A percentile compares a stretch with the other conserved stretches of the same genome.
Evolutionary conservation across 2,329 filamentous ascomycete genomes (phyloP).

Genomic region (Penicillium brevicompactum): DNA sequence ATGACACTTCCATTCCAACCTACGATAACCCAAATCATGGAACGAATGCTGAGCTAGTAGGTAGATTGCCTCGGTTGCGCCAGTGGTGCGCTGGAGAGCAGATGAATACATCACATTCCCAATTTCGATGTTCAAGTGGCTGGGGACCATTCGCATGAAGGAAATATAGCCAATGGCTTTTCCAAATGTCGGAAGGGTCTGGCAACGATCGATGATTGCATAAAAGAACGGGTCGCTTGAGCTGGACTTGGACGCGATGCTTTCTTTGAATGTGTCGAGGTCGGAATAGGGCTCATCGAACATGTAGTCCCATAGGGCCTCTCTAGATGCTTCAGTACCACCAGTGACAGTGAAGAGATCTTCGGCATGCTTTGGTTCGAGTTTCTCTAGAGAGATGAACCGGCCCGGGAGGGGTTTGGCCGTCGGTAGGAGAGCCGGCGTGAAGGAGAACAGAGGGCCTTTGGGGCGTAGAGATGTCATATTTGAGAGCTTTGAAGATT

Average conservation of each 20-base stretch:
- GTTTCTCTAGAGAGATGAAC: conserved; percentile 31
- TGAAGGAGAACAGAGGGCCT: conserved; percentile 13
- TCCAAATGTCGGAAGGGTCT: conserved; percentile 21
- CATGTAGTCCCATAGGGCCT: conserved; percentile 48
- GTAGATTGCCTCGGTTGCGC: conserved; percentile 61
- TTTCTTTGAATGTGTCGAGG: conserved; percentile 31
- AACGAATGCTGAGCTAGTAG: conserved; percentile 59
- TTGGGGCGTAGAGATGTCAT: conserved; percentile 11
- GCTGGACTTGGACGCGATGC: conserved; percentile 24
- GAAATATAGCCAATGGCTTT: conserved; percentile 47
- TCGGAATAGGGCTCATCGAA: conserved; percentile 37
- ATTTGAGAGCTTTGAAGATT: not conserved
- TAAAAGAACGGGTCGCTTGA: conserved; percentile 47
- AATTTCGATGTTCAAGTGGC: conserved; percentile 58
- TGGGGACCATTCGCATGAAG: conserved; percentile 51
- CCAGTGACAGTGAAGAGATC: conserved; percentile 33
- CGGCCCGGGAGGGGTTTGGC: conserved; percentile 20
- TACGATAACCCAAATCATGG: conserved; percentile 55
- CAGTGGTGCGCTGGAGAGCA: conserved; percentile 55
- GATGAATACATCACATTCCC: conserved; percentile 58
- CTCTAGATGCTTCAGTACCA: conserved; percentile 17
- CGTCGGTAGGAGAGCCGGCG: conserved; percentile 11
- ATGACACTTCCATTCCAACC: conserved; percentile 69
- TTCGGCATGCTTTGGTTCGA: conserved; percentile 29
- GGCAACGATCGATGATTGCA: conserved; percentile 44